Base-by-base conservation (phyloP, 2,329 filamentous ascomycete species). In the Sclerotinia trifoliorum region DNA sequence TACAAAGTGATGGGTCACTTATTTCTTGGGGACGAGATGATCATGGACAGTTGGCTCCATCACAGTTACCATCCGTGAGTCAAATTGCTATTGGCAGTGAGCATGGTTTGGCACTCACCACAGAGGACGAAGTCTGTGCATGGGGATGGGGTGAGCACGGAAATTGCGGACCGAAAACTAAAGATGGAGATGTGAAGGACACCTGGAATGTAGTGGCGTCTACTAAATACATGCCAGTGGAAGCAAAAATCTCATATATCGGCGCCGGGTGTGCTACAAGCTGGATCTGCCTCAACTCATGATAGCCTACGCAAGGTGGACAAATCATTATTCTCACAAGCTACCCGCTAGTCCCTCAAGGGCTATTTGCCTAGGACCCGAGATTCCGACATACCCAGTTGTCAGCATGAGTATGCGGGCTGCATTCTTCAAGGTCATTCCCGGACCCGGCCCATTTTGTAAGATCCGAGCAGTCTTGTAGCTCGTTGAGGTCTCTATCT, bases 121-220 rank as follows among this genome's bases (percentile, higher is more conserved):
- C 80, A 13, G 82, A 84, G 26, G 87, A 87, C 1, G 85, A 89
- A 63, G 87, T 97, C 1, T 80, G 96, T 61, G 86, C 92, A 1
- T 98, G 94, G 93, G 95, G 95, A 26, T 99, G 95, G 95, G 94
- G 93, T 2, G 94, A 98, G 79, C 95, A 99, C 80, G 95, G 95
- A 1, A 99, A 99, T 78, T 99, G 95, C 78, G 95, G 95, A 3
- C 86, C 87, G 48, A 82, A 85, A 54, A 82, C 80, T 17, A 86
- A 88, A 70, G 81, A 84, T 70, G 88, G 87, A 62, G 86, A 91
- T 78, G 88, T 93, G 57, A 90, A 89, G 71, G 89, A 85, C 13
- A 83, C 83, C 69, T 92, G 85, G 83, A 93, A 90, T 76, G 80
- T 86, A 69, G 85, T 96, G 75, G 84, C 84, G 29, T 85, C 87